Conservation (phyloP, 108 stramenopile species). For the Nannochloropsis salina region DNA sequence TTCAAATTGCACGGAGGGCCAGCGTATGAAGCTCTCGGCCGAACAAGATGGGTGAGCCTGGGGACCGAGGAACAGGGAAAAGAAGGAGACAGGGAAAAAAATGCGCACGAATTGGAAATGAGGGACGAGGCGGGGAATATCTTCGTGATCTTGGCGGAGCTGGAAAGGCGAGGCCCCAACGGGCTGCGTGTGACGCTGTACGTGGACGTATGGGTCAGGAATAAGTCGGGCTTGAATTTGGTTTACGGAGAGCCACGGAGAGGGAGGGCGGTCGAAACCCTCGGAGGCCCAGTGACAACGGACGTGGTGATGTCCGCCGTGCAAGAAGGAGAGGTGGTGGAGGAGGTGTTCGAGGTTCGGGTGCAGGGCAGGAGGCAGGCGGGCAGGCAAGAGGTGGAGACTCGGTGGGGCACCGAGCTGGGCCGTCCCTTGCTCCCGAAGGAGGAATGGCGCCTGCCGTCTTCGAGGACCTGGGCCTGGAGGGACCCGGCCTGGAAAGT, state of each 20-base stretch:
- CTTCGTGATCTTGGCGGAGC: not conserved
- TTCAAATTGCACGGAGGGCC: not conserved
- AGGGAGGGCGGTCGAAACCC: not conserved
- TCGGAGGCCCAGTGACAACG: not conserved
- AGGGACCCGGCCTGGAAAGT: slow-evolving; percentile 29
- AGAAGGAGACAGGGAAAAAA: not conserved
- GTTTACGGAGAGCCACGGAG: not conserved
- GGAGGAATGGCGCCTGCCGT: slow-evolving; percentile 31
- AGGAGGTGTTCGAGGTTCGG: slow-evolving; percentile 49
- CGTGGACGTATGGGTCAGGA: slow-evolving; percentile 44
- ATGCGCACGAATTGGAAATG: not conserved
- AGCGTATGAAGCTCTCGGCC: not conserved
- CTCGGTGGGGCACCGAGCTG: slow-evolving; percentile 33
- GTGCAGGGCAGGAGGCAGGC: not conserved
- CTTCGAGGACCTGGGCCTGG: slow-evolving; percentile 35
- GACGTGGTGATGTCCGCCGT: slow-evolving; percentile 28
- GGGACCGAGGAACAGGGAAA: not conserved
- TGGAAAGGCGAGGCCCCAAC: slow-evolving; percentile 21
- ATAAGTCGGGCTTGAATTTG: slow-evolving; percentile 20
- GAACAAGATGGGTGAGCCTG: slow-evolving; percentile 1
- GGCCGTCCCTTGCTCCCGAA: slow-evolving; percentile 26
- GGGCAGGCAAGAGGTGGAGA: slow-evolving; percentile 5
- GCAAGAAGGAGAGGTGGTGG: slow-evolving; percentile 29
- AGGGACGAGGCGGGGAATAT: not conserved
- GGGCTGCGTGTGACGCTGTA: slow-evolving; percentile 30